Conservation (phyloP, 768 basidiomycete species). For the Mycena polygramma region DNA sequence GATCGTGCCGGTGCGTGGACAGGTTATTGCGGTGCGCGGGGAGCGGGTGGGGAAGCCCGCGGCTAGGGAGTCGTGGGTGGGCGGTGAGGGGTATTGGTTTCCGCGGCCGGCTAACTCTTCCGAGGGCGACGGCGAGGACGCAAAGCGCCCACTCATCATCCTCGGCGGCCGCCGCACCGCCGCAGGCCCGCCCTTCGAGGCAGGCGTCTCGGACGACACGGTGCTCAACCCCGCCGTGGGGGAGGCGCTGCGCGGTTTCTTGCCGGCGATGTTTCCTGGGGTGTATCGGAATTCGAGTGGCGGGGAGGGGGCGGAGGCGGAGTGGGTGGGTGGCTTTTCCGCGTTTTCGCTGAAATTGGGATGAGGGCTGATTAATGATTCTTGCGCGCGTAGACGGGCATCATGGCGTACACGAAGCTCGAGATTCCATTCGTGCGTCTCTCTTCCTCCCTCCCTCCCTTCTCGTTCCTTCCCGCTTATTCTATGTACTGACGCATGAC, state of each 20-base stretch:
- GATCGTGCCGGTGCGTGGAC: constrained; percentile 82
- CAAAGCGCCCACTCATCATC: constrained; percentile 69
- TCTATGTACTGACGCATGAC: not conserved
- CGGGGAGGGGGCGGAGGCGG: constrained; percentile 72
- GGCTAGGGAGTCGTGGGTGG: constrained; percentile 58
- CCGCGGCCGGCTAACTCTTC: constrained; percentile 57
- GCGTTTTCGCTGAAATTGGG: not conserved
- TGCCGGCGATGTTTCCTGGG: constrained; percentile 70
- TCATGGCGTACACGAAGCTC: constrained; percentile 80
- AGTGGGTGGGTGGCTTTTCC: constrained; percentile 76
- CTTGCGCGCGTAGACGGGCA: constrained; percentile 70
- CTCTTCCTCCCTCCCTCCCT: not conserved
- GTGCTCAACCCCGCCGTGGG: constrained; percentile 62
- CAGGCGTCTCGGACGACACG: constrained; percentile 70
- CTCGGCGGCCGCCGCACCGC: constrained; percentile 77
- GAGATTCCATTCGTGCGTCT: constrained; percentile 75
- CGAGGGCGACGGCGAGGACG: not conserved
- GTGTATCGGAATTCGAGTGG: constrained; percentile 54
- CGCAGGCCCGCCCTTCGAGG: constrained; percentile 60
- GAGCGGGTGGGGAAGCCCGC: constrained; percentile 55
- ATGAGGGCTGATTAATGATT: not conserved
- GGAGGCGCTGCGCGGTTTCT: constrained; percentile 64
- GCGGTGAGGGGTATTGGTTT: constrained; percentile 81
- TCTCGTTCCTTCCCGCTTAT: too few relatives aligned
- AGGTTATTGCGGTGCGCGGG: constrained; percentile 64